Evolutionary conservation across 768 basidiomycete species (phyloP), one percentile per base, ranked within the genome.

Genomic region (Leccinellum albellum): DNA sequence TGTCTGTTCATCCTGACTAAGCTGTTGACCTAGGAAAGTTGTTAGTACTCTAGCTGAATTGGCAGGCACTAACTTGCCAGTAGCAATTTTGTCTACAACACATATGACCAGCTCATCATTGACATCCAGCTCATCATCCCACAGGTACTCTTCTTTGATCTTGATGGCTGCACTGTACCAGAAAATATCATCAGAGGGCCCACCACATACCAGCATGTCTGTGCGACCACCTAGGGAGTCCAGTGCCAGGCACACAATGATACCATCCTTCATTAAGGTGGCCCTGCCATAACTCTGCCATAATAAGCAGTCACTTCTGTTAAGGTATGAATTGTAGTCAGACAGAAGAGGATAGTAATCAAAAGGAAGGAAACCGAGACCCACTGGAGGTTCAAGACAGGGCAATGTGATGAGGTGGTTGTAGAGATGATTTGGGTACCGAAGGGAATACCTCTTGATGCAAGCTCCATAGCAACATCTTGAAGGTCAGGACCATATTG

Each of bases 21-120:
- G n/a, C 33, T 17, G 21, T 40, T 40, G 29, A 12, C 53, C 52
- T 53, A 12, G 10, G 13, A 45, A 24, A 31, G 14, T 8, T 3
- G 20, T 31, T 8, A 31, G 15, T 32, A 15, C 12, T 9, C 15
- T 12, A 14, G 6, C 15, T 13, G n/a, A 31, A 20, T 28, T 4
- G 20, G 3, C 2, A 10, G 20, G 20, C 10, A 9, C 37, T 20
- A 6, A 45, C 40, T 24, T 14, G 52, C 54, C 54, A 3, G 54
- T 59, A 2, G 45, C 55, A 1, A 59, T 29, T 15, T 55, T 55
- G 37, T 59, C 55, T 3, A 55, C 3, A 6, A 44, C 28, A 7
- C 53, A 59, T 15, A 59, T 56, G 1, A 59, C 15, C 23, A 48
- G 28, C n/a, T 59, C 21, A 14, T 51, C 45, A 26, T 59, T 32